These are phyloP conservation scores for Plantago ovata DNA, from an alignment of 257 asterid species.

Conservation along the genomic window DNA sequence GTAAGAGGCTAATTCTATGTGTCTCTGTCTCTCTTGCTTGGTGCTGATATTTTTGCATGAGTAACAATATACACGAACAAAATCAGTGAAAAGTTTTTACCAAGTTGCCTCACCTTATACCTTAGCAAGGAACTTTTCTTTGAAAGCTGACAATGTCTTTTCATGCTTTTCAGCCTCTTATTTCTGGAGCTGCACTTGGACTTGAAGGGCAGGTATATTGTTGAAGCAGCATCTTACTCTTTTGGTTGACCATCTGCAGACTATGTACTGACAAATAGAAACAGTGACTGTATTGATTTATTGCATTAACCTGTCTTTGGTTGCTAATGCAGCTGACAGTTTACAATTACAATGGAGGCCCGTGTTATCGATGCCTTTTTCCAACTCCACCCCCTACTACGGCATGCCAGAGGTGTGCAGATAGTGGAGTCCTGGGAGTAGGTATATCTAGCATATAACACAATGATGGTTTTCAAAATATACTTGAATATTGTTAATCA, in stretches of 20 bases:
- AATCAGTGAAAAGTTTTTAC: too few species aligned
- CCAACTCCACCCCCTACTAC: constrained; percentile 96
- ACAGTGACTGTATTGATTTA: constrained; percentile 1
- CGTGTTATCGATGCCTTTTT: constrained; percentile 92
- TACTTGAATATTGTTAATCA: background rate
- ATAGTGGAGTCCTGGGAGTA: constrained; percentile 96
- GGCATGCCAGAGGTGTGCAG: constrained; percentile 95
- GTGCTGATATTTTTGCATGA: too few species aligned
- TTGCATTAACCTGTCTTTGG: constrained; percentile 1
- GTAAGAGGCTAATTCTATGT: too few species aligned
- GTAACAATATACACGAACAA: too few species aligned
- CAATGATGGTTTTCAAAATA: background rate
- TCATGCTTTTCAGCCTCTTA: constrained; percentile 61
- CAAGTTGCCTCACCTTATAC: too few species aligned
- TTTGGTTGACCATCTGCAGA: background rate
- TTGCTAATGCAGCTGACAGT: constrained; percentile 69
- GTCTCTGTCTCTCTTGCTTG: too few species aligned
- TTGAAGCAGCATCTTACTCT: constrained; percentile 11
- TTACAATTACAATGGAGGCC: constrained; percentile 84
- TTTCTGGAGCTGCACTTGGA: constrained; percentile 99
- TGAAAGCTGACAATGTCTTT: constrained; percentile 20
- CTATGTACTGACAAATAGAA: background rate
- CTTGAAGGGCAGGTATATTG: constrained; percentile 88
- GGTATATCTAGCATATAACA: constrained; percentile 41
- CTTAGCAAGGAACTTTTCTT: background rate